These are phyloP conservation scores for Tricharina praecox DNA, from an alignment of 495 filamentous ascomycete species.

Conservation along the genomic window DNA sequence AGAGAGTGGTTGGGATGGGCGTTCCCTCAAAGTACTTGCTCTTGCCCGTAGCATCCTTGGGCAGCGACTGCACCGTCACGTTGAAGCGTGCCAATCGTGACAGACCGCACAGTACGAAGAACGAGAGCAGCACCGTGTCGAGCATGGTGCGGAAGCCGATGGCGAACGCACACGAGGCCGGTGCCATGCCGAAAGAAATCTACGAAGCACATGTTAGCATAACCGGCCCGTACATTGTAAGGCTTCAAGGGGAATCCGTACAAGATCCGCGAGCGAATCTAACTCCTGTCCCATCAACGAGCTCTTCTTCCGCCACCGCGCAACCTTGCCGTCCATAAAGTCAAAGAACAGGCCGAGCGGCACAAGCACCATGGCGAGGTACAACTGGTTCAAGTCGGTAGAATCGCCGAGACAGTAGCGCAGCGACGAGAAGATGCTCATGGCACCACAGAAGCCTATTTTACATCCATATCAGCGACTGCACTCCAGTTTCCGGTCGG, in stretches of 20 bases:
- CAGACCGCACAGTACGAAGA: constrained; percentile 89
- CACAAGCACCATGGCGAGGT: constrained; percentile 69
- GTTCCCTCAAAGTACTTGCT: constrained; percentile 91
- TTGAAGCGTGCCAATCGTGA: constrained; percentile 94
- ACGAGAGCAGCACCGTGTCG: constrained; percentile 69
- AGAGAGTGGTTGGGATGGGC: constrained; percentile 78
- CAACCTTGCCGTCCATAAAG: constrained; percentile 94
- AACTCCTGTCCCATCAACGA: constrained; percentile 96
- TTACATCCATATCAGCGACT: no score
- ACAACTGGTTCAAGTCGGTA: constrained; percentile 46
- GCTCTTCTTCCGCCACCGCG: constrained; percentile 86
- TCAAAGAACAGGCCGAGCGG: constrained; percentile 95
- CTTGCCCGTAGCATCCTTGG: constrained; percentile 83
- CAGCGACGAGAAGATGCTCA: constrained; percentile 91
- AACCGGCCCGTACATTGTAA: background rate
- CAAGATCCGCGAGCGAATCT: constrained; percentile 91
- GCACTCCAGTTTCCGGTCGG: no score
- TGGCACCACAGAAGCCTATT: constrained; percentile 62
- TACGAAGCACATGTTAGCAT: constrained; percentile 26
- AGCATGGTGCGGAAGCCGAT: constrained; percentile 72
- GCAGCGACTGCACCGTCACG: constrained; percentile 71
- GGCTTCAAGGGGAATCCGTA: constrained; percentile 31
- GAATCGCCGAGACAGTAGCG: constrained; percentile 76
- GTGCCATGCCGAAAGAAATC: constrained; percentile 91
- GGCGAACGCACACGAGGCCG: constrained; percentile 71